Evolutionary conservation across 1,139 yeast species (phyloP).

Genomic region (Kodamaea alishanica): DNA sequence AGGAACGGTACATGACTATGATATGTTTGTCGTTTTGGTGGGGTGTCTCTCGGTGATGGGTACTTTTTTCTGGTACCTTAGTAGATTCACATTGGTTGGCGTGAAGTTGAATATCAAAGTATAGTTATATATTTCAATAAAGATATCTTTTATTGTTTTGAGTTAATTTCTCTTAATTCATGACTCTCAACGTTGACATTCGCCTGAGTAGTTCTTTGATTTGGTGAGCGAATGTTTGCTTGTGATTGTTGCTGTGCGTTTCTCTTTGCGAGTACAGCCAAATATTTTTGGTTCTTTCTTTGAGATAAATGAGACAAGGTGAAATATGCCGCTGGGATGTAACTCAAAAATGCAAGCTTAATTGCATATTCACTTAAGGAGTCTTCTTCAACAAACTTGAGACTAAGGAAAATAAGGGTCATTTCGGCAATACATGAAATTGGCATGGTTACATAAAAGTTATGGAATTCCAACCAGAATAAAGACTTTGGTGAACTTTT

Average conservation of each 20-base stretch:
- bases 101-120: conserved; percentile 8
- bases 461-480: conserved; percentile 38
- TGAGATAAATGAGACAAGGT: conserved; percentile 31
- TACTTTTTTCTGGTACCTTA: conserved; percentile 10
- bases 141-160: not conserved
- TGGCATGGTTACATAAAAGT: conserved; percentile 45
- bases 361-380: conserved; percentile 26
- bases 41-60: conserved; percentile 27
- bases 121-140: not conserved
- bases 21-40: conserved; percentile 21
- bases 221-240: not conserved
- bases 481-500: conserved; percentile 32
- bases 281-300: conserved; percentile 23
- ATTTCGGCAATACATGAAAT: conserved; percentile 47
- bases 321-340: conserved; percentile 38
- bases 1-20: conserved; percentile 28
- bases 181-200: conserved; percentile 3
- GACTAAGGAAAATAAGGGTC: conserved; percentile 48
- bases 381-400: conserved; percentile 40
- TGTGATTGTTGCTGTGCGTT: conserved; percentile 1
- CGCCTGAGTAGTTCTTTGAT: not conserved
- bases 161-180: not conserved
- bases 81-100: conserved; percentile 12
- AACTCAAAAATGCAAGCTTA: conserved; percentile 27
- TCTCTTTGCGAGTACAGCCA: conserved; percentile 23